These are phyloP conservation scores for Ligustrum vulgare DNA, from an alignment of 257 asterid genomes.

Conservation along the genomic window DNA sequence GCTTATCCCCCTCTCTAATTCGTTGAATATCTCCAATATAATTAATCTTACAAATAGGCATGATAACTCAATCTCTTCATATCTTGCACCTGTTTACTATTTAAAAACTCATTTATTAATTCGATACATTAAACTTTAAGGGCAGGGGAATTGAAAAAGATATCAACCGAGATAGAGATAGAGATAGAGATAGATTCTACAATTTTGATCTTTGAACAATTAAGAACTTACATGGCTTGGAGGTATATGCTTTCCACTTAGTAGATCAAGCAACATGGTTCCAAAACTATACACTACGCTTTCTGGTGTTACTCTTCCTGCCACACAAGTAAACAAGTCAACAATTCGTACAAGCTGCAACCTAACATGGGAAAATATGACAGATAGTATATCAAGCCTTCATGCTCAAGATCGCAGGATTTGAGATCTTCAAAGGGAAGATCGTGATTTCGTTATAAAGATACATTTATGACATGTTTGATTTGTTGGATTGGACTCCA, in stretches of 20 bases:
- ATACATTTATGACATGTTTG: background rate
- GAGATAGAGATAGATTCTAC: slow-evolving; percentile 6
- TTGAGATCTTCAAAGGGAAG: background rate
- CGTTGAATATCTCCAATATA: background rate
- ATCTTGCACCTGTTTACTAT: background rate
- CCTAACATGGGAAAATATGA: background rate
- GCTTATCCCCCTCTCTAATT: background rate
- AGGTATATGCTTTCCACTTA: slow-evolving; percentile 60
- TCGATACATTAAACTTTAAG: background rate
- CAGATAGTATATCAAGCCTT: background rate
- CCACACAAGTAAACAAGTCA: slow-evolving; percentile 9
- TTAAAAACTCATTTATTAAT: background rate
- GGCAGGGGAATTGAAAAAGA: background rate
- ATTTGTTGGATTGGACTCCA: background rate
- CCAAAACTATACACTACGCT: slow-evolving; percentile 60
- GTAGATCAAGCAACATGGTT: slow-evolving; percentile 54
- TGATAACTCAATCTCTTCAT: background rate
- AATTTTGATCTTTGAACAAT: background rate
- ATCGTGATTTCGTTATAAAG: background rate
- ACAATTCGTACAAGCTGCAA: background rate
- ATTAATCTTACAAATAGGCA: background rate
- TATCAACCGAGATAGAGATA: background rate
- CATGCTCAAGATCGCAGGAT: background rate
- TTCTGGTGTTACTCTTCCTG: slow-evolving; percentile 57
- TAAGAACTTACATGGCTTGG: slow-evolving; percentile 50